Evolutionary conservation across 495 filamentous ascomycete species (phyloP), one percentile per base, ranked within the genome.

Genomic region (Recurvomyces mirabilis): DNA sequence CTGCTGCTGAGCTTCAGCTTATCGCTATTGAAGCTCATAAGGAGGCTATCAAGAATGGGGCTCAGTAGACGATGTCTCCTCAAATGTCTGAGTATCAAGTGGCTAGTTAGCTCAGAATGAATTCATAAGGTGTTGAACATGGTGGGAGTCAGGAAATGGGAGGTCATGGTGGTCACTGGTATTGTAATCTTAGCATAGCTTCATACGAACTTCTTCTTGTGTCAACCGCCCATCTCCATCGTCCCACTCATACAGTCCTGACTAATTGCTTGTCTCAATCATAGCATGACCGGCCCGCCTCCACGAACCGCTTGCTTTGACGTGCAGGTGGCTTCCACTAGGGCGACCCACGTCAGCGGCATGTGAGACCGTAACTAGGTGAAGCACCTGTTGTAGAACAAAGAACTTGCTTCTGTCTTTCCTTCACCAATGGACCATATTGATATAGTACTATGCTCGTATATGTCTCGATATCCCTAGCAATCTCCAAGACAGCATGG

Each of bases 21-120:
- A 37, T 36, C 45, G 51, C 51, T 21, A 49, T 53, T 35, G 45
- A 53, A 20, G 51, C 38, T 6, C 44, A 53, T 3, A 21, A 47
- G 41, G 6, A 51, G 14, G 9, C 9, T 9, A 30, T 9, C 26
- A 9, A 30, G 26, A n/a, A n/a, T 9, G 26, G 26, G 26, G 26
- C n/a, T 30, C 11, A 36, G 6, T 19, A 36, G 11, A 36, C 9
- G 32, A 36, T 9, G 32, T 7, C 26, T 29, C 26, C 7, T 29
- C 26, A 29, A 29, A 29, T 29, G 26, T 29, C 7, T 29, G n/a
- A 29, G 26, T 29, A 29, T n/a, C n/a, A n/a, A n/a, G n/a, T n/a
- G n/a, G n/a, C n/a, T n/a, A n/a, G n/a, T n/a, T n/a, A n/a, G n/a
- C n/a, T n/a, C n/a, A n/a, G n/a, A n/a, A n/a, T n/a, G n/a, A n/a